Evolutionary conservation across 2,329 filamentous ascomycete genomes (phyloP), one percentile per base, ranked within the genome.

Genomic region (Pseudocercospora cruenta): DNA sequence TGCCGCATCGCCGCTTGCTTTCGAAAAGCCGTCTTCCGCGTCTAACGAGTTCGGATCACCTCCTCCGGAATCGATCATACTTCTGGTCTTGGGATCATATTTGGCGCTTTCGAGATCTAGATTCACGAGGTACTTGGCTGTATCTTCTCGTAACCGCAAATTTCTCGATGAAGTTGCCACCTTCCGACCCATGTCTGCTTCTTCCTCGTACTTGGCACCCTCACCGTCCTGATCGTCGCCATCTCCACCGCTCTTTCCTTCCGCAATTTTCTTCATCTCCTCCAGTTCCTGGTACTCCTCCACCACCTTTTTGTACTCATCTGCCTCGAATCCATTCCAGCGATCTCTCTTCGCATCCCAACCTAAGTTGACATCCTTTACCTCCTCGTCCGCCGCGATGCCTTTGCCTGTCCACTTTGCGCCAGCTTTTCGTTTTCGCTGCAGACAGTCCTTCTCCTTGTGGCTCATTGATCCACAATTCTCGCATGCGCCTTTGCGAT

Each of bases 401-500:
- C 98, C 91, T 75, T 88, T 90, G 22, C 95, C 95, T 0, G 94
- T 96, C 88, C 91, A 97, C 77, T 90, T 93, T 10, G 95, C 95
- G 69, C 95, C 94, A 64, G 90, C 89, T 60, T 96, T 96, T 66
- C 95, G 88, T 31, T 94, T 95, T 62, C 95, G 87, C 75, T 90
- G 93, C 59, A 99, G 81, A 77, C 95, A 99, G 76, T 98, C 94
- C 77, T 96, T 97, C 60, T 89, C 91, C 81, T 96, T 96, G 81
- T 99, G 95, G 70, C 92, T 93, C 91, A 98, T 96, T 65, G 93
- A 90, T 74, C 95, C 95, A 82, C 95, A 99, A 81, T 99, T 99
- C 80, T 98, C 94, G 82, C 95, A 99, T 61, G 95, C 94, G 76
- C 96, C 95, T 82, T 98, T 99, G 71, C 96, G 92, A 78, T 92